These are phyloP conservation scores for Neltuma alba DNA, from an alignment of 306 rosid genomes.

Conservation along the genomic window DNA sequence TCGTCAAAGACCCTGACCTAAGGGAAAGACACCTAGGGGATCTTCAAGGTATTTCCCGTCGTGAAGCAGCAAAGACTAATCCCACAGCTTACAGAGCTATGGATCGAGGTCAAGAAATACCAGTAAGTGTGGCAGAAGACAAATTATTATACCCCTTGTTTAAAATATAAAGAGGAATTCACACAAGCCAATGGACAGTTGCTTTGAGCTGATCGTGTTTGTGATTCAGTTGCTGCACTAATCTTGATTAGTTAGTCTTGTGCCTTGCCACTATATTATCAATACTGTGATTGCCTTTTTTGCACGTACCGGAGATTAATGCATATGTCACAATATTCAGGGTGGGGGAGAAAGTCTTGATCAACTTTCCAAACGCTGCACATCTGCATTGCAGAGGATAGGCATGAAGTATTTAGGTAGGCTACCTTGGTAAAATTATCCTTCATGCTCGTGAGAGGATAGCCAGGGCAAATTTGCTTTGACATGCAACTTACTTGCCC, in stretches of 20 bases:
- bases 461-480: conserved; percentile 17
- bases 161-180: conserved; percentile 3
- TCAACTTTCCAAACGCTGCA: conserved; percentile 75
- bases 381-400: conserved; percentile 66
- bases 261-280: conserved; percentile 1
- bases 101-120: conserved; percentile 63
- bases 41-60: conserved; percentile 70
- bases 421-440: conserved; percentile 6
- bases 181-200: conserved; percentile 11
- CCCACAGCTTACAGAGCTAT: conserved; percentile 62
- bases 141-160: conserved; percentile 16
- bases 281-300: conserved; percentile 4
- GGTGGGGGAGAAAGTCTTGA: conserved; percentile 96
- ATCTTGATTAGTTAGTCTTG: neutral
- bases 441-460: conserved; percentile 16
- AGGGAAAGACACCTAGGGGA: conserved; percentile 88
- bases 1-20: conserved; percentile 63
- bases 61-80: conserved; percentile 51
- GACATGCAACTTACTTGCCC: conserved; percentile 15
- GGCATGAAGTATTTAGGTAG: conserved; percentile 79
- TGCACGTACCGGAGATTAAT: conserved; percentile 29
- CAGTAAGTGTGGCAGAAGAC: conserved; percentile 53
- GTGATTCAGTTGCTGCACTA: conserved; percentile 13
- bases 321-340: conserved; percentile 46
- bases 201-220: neutral